Conservation (phyloP, 176 grass and related monocot species). For the Carex parvula region DNA sequence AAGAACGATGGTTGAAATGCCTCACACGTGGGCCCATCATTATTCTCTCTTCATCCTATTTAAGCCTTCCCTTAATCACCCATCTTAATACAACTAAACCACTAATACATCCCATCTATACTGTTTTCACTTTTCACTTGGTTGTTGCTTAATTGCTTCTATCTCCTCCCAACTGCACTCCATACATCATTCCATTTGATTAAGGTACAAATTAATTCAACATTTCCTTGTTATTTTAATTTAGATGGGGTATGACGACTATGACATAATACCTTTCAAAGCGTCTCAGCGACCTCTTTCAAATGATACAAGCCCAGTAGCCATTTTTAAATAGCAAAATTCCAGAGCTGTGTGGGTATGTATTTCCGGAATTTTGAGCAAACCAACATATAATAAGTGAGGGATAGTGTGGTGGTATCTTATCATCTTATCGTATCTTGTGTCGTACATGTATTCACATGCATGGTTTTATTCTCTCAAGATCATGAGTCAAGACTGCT, state of each 20-base stretch:
- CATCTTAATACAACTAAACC: neutral
- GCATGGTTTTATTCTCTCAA: constrained; percentile 1
- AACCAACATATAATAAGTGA: constrained; percentile 1
- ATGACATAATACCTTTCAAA: too few relatives aligned
- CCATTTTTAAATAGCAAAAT: neutral
- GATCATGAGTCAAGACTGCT: neutral
- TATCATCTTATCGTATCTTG: constrained; percentile 3
- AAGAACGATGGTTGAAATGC: constrained; percentile 35
- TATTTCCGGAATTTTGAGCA: neutral
- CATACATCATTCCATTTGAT: neutral
- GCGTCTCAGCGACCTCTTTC: neutral
- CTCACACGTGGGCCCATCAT: constrained; percentile 11
- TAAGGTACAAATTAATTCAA: constrained; percentile 14
- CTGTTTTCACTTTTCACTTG: neutral
- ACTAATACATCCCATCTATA: neutral
- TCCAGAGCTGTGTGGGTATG: neutral
- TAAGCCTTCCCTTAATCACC: constrained; percentile 26
- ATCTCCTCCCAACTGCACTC: neutral
- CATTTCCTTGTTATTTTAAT: neutral
- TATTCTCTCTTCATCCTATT: constrained; percentile 13
- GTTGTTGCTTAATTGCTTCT: neutral
- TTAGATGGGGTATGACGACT: too few relatives aligned
- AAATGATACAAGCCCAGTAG: neutral
- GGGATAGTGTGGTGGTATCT: neutral
- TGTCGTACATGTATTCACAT: neutral